Evolutionary conservation across 257 asterid genomes (phyloP).

Genomic region (Striga asiatica): DNA sequence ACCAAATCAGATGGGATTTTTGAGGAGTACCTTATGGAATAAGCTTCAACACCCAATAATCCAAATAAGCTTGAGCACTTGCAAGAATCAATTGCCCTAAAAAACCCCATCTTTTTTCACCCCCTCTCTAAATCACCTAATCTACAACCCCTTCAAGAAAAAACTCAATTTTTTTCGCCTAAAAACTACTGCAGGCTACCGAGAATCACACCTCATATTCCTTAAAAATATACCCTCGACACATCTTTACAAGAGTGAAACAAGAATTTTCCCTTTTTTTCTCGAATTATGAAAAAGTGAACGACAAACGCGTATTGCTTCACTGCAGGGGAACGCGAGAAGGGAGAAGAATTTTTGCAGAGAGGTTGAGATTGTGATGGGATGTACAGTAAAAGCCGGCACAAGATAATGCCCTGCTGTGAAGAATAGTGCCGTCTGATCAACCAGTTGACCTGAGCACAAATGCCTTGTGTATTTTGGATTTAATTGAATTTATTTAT

Average conservation of each 20-base stretch:
- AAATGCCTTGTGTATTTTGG: conserved; percentile 31
- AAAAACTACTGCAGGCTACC: too few species aligned
- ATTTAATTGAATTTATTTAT: too few species aligned
- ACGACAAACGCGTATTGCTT: background rate
- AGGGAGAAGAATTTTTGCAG: conserved; percentile 5
- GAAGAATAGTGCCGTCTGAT: too few species aligned
- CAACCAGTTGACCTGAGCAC: too few species aligned
- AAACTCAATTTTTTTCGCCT: too few species aligned
- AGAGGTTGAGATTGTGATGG: conserved; percentile 2
- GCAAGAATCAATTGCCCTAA: conserved; percentile 49
- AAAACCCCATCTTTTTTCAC: conserved; percentile 26
- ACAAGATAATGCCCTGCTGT: conserved; percentile 33
- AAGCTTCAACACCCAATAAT: conserved; percentile 76
- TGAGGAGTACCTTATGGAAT: conserved; percentile 88
- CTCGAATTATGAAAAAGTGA: background rate
- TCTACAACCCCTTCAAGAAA: too few species aligned
- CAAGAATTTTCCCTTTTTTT: background rate
- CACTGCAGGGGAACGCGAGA: too few species aligned
- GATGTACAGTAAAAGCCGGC: conserved; percentile 33
- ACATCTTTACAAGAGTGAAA: too few species aligned
- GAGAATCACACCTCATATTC: conserved; percentile 2
- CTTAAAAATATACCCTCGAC: too few species aligned
- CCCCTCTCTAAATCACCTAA: too few species aligned
- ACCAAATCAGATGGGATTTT: conserved; percentile 94
- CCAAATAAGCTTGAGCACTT: conserved; percentile 44